Conservation (phyloP, 2,329 filamentous ascomycete species). For the Fusarium nelsonii region DNA sequence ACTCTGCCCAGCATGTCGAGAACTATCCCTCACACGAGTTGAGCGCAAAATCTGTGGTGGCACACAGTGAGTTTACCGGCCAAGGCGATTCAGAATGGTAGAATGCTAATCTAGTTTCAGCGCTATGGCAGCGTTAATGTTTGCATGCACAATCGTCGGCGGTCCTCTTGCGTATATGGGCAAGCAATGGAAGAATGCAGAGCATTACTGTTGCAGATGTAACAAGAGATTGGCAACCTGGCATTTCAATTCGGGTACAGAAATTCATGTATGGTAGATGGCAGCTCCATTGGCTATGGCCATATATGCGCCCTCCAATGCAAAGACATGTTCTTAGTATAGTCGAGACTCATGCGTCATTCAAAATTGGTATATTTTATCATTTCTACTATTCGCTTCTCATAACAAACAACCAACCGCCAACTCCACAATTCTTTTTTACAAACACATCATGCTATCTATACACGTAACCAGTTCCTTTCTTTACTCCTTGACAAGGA, state of each 20-base stretch:
- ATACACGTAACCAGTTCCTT: not conserved
- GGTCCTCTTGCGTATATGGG: constrained; percentile 31
- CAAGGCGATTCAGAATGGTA: not conserved
- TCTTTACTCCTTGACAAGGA: constrained; percentile 45
- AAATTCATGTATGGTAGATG: constrained; percentile 42
- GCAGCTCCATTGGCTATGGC: too few species aligned
- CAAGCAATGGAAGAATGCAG: constrained; percentile 41
- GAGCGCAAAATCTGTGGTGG: constrained; percentile 41
- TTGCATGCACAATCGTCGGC: constrained; percentile 38
- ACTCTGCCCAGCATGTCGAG: constrained; percentile 40
- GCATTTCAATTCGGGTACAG: constrained; percentile 42
- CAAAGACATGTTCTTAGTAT: not conserved
- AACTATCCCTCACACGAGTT: constrained; percentile 40
- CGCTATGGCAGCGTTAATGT: constrained; percentile 40
- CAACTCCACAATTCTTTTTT: not conserved
- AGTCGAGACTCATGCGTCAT: not conserved
- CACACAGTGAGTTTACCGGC: constrained; percentile 34
- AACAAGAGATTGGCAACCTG: constrained; percentile 40
- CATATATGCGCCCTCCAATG: too few species aligned
- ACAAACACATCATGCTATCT: not conserved
- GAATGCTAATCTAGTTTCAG: constrained; percentile 8
- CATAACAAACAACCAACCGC: not conserved
- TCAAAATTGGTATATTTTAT: constrained; percentile 6
- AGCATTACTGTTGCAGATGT: constrained; percentile 46
- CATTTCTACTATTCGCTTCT: constrained; percentile 2